Conservation (phyloP, 83 land plant genomes). For the Isoetes engelmannii region DNA sequence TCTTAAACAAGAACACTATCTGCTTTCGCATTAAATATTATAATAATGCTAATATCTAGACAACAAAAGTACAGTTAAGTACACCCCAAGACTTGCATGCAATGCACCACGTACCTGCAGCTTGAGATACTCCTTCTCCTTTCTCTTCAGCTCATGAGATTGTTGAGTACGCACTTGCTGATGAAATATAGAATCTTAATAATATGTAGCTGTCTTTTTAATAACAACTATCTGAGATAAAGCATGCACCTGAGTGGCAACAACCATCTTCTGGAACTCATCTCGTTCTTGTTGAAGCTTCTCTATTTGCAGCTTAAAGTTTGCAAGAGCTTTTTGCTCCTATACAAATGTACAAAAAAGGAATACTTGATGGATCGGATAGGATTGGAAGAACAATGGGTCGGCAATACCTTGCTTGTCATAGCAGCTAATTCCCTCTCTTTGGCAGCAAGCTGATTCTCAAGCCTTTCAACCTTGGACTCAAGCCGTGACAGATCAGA, state of each 20-base stretch:
- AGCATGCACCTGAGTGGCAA: slow-evolving; percentile 1
- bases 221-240: not conserved
- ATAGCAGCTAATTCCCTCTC: slow-evolving; percentile 4
- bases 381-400: not conserved
- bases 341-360: not conserved
- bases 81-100: no score
- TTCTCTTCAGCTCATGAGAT: not conserved
- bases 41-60: no score
- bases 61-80: no score
- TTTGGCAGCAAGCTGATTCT: not conserved
- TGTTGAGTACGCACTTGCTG: slow-evolving; percentile 9
- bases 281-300: slow-evolving; percentile 11
- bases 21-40: no score
- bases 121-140: slow-evolving; percentile 6
- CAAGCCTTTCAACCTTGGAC: slow-evolving; percentile 11
- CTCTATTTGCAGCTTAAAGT: not conserved
- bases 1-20: no score
- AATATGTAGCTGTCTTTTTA: no score
- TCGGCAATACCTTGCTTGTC: slow-evolving; percentile 1
- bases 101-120: not conserved
- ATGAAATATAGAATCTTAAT: not conserved
- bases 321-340: slow-evolving; percentile 2
- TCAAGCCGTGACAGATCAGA: slow-evolving; percentile 7
- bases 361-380: not conserved
- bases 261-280: slow-evolving; percentile 6